A percentile compares a stretch with the other conserved stretches of the same genome.
Evolutionary conservation across 1,284 basidiomycete genomes (phyloP).

Genomic region (Stygiomarasmius scandens): DNA sequence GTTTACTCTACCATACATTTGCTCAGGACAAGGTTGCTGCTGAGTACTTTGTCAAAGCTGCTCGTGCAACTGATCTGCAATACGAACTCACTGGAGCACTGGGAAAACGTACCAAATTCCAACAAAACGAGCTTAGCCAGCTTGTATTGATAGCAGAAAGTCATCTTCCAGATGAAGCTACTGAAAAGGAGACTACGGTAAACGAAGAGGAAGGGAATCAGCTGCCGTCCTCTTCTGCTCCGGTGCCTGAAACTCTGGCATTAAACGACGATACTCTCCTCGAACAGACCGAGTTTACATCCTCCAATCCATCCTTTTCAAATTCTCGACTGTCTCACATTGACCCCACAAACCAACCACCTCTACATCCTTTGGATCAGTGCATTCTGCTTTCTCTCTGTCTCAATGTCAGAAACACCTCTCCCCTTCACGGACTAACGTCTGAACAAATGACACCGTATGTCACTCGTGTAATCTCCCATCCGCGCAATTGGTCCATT

Average conservation of each 20-base stretch:
- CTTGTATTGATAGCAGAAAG: conserved; percentile 94
- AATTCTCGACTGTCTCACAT: conserved; percentile 56
- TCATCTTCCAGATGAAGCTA: conserved; percentile 47
- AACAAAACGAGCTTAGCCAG: conserved; percentile 84
- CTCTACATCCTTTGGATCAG: conserved; percentile 90
- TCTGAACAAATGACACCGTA: conserved; percentile 90
- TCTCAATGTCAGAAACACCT: conserved; percentile 87
- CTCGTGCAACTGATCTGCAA: conserved; percentile 76
- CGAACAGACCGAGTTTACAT: conserved; percentile 92
- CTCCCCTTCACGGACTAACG: conserved; percentile 86
- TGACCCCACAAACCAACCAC: conserved; percentile 83
- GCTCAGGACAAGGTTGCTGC: conserved; percentile 80
- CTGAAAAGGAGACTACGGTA: not conserved
- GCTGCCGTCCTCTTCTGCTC: conserved; percentile 8
- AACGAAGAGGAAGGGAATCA: not conserved
- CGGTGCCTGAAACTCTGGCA: conserved; percentile 75
- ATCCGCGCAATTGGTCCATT: conserved; percentile 91
- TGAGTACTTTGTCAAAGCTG: conserved; percentile 80
- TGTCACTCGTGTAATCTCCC: conserved; percentile 81
- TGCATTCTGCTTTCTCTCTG: conserved; percentile 88
- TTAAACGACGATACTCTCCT: conserved; percentile 97
- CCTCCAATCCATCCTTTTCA: conserved; percentile 46
- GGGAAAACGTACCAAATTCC: conserved; percentile 95
- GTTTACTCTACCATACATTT: conserved; percentile 76
- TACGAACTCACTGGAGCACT: conserved; percentile 94